These are phyloP conservation scores for Penicillium sp. DNA, from an alignment of 2,329 filamentous ascomycete species.

Conservation along the genomic window DNA sequence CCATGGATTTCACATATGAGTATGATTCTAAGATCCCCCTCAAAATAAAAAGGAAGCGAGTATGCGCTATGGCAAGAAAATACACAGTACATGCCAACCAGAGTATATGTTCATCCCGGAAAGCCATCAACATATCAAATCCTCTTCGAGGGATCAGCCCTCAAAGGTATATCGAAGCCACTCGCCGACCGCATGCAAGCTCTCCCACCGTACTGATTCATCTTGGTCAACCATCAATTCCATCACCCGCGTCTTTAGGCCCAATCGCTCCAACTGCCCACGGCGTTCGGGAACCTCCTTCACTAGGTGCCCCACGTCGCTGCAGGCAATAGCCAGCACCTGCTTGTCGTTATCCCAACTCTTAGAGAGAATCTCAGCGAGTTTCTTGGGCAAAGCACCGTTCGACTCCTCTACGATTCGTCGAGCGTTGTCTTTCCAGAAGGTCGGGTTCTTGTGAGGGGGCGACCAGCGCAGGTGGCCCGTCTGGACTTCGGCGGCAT, in stretches of 20 bases:
- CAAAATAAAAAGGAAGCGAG: constrained; percentile 7
- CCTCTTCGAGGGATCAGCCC: constrained; percentile 25
- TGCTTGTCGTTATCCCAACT: constrained; percentile 80
- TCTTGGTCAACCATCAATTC: constrained; percentile 87
- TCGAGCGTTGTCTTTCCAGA: constrained; percentile 89
- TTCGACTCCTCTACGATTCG: constrained; percentile 82
- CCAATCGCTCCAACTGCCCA: constrained; percentile 73
- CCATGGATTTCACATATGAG: background rate
- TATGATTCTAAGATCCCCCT: constrained; percentile 4
- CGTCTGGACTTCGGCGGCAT: constrained; percentile 76
- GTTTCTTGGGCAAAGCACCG: constrained; percentile 71
- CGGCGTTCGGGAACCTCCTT: constrained; percentile 86
- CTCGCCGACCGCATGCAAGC: constrained; percentile 76
- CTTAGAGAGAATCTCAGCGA: constrained; percentile 82
- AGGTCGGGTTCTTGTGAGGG: constrained; percentile 78
- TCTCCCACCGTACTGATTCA: constrained; percentile 89
- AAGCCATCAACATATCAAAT: constrained; percentile 12
- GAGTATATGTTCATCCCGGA: constrained; percentile 21
- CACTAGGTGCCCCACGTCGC: constrained; percentile 83
- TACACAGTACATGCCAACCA: constrained; percentile 20
- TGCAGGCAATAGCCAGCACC: constrained; percentile 87
- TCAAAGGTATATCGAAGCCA: constrained; percentile 72
- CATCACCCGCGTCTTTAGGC: constrained; percentile 85
- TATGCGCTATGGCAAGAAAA: constrained; percentile 24
- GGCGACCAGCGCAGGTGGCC: constrained; percentile 92